phyloP scores from a whole-genome alignment of 192 early-diverging fungal species.

The Podila horticola region DNA sequence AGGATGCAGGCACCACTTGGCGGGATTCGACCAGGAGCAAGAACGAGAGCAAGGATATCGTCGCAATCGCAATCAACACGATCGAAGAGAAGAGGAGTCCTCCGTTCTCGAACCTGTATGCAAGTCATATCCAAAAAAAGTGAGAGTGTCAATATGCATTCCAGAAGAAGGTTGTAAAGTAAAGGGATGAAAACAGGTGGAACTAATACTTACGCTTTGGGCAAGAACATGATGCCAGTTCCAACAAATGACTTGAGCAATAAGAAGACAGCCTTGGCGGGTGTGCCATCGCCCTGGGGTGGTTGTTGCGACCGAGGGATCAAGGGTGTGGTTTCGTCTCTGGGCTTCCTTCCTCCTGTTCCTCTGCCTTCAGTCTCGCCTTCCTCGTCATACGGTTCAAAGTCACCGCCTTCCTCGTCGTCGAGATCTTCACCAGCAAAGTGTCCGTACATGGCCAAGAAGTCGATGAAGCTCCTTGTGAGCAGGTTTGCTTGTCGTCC shows the following conservation, averaged over 20 bases:
- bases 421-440: slow-evolving; percentile 95
- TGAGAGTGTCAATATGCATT: background rate
- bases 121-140: background rate
- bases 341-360: slow-evolving; percentile 7
- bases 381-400: slow-evolving; percentile 58
- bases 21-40: slow-evolving; percentile 76
- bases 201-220: slow-evolving; percentile 63
- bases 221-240: slow-evolving; percentile 77
- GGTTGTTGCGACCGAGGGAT: slow-evolving; percentile 47
- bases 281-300: slow-evolving; percentile 66
- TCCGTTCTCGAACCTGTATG: slow-evolving; percentile 75
- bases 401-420: slow-evolving; percentile 70
- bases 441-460: slow-evolving; percentile 91
- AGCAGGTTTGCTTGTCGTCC: slow-evolving; percentile 78
- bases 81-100: slow-evolving; percentile 76
- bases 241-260: slow-evolving; percentile 86
- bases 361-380: slow-evolving; percentile 32
- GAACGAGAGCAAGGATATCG: slow-evolving; percentile 76
- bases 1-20: slow-evolving; percentile 71
- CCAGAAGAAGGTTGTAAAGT: background rate
- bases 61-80: slow-evolving; percentile 71
- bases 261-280: slow-evolving; percentile 79
- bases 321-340: slow-evolving; percentile 48
- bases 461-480: slow-evolving; percentile 93
- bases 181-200: background rate